These are phyloP conservation scores for Paramecium octaurelia DNA, from an alignment of 73 alveolate genomes.

Conservation along the genomic window DNA sequence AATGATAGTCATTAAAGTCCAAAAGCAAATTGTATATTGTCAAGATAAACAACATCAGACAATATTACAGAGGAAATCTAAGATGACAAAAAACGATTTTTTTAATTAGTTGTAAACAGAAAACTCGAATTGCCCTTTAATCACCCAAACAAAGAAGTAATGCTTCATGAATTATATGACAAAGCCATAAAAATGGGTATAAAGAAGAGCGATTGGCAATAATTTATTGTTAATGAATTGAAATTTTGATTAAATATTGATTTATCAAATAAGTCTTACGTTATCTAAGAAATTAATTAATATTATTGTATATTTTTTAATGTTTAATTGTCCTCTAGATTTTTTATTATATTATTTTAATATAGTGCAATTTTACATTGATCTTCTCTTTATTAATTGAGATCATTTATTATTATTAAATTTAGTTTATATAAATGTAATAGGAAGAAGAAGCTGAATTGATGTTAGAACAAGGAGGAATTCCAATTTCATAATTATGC, in stretches of 20 bases:
- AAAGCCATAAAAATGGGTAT: not conserved
- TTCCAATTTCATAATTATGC: not conserved
- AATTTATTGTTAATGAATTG: not conserved
- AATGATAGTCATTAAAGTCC: not conserved
- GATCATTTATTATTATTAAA: not conserved
- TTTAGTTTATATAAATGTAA: not conserved
- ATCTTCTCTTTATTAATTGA: not conserved
- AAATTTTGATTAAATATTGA: not conserved
- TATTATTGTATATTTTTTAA: too few species aligned
- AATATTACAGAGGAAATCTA: not conserved
- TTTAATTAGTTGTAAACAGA: not conserved
- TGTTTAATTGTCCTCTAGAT: not conserved
- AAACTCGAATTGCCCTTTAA: not conserved
- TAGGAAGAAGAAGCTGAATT: not conserved
- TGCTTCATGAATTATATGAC: not conserved
- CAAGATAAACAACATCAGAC: constrained; percentile 10
- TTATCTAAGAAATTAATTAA: too few species aligned
- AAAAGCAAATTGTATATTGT: not conserved
- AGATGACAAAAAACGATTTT: not conserved
- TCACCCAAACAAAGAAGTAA: not conserved
- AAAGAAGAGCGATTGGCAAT: not conserved
- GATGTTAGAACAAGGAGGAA: not conserved
- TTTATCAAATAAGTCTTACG: not conserved
- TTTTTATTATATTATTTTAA: not conserved
- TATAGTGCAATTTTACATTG: too few species aligned